Conservation (phyloP, 371 early-diverging fungal species). For the Syncephalastrum contaminatum region DNA sequence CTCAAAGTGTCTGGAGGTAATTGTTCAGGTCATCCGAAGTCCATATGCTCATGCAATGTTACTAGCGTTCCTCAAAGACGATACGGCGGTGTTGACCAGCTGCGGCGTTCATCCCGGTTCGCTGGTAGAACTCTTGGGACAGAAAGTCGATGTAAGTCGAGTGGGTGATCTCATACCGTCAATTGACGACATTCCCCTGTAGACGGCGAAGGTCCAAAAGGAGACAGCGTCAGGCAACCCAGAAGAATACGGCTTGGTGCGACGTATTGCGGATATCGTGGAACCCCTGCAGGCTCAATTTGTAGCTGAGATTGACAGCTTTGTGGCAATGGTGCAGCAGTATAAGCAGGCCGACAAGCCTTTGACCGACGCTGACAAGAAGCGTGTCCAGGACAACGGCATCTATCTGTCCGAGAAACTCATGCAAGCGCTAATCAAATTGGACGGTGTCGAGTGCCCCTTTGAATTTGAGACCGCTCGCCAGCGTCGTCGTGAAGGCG, state of each 20-base stretch:
- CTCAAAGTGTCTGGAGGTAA: conserved; percentile 48
- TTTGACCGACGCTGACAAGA: conserved; percentile 21
- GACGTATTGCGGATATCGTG: conserved; percentile 29
- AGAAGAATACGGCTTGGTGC: conserved; percentile 45
- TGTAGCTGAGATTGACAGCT: conserved; percentile 17
- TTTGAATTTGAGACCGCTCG: conserved; percentile 58
- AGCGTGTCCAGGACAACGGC: conserved; percentile 46
- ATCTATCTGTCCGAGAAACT: conserved; percentile 51
- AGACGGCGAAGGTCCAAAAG: conserved; percentile 43
- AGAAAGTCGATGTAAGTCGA: conserved; percentile 51
- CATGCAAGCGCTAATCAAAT: conserved; percentile 52
- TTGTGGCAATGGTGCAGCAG: conserved; percentile 18
- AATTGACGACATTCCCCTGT: too few species aligned
- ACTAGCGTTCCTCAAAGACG: conserved; percentile 61
- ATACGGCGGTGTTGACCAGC: conserved; percentile 54
- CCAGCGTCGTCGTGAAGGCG: conserved; percentile 56
- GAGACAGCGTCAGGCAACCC: conserved; percentile 55
- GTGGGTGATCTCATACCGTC: too few species aligned
- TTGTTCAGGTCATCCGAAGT: background rate
- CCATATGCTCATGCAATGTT: background rate
- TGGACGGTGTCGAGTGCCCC: conserved; percentile 60
- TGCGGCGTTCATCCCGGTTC: conserved; percentile 55
- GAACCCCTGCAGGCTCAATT: conserved; percentile 17
- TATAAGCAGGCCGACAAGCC: background rate
- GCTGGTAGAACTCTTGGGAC: conserved; percentile 50